Evolutionary conservation across 1,139 yeast species (phyloP), one percentile per base, ranked within the genome.

Genomic region (Yamadazyma kanchanaburiensis): DNA sequence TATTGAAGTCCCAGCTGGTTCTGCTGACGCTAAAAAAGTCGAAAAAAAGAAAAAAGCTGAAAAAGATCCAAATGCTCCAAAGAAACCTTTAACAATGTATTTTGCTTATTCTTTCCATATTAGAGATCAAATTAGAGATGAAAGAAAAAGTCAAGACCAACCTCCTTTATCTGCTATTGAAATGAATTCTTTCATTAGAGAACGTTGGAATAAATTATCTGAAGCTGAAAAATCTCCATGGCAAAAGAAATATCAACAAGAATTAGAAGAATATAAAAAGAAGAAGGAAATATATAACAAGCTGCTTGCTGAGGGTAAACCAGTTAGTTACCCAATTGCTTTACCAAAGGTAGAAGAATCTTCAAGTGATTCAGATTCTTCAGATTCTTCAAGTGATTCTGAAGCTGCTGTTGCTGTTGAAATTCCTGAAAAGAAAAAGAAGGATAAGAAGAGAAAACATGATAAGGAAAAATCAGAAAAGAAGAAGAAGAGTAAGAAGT

Each of bases 171-270:
- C 80, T 15, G 84, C 89, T 30, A 74, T 77, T 24, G 95, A 85
- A 45, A 74, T 86, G 62, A 84, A 94, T 27, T 80, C 77, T 46
- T 80, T 80, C 46, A 80, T 87, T 44, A 79, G 91, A 32, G 78
- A 74, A 46, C 75, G 79, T 53, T 88, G 96, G 96, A 76, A 77
- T 47, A 72, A 67, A 27, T 64, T 87, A 51, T 52, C 78, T 32
- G 82, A 74, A 12, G 72, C 64, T 19, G 91, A 83, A 50, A 84
- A 82, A 57, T 74, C 70, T 36, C 73, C 74, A 45, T 88, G 94
- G 91, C 83, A 80, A 53, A 75, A 74, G 44, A 75, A 80, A 39
- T 86, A 87, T 55, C 76, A 72, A 40, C 70, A 70, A 32, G 85
- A 83, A 46, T 68, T 80, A 55, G 74, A 64, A 42, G 65, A 59